Evolutionary conservation across 768 basidiomycete species (phyloP), one percentile per base, ranked within the genome.

Genomic region (Mycena galericulata): DNA sequence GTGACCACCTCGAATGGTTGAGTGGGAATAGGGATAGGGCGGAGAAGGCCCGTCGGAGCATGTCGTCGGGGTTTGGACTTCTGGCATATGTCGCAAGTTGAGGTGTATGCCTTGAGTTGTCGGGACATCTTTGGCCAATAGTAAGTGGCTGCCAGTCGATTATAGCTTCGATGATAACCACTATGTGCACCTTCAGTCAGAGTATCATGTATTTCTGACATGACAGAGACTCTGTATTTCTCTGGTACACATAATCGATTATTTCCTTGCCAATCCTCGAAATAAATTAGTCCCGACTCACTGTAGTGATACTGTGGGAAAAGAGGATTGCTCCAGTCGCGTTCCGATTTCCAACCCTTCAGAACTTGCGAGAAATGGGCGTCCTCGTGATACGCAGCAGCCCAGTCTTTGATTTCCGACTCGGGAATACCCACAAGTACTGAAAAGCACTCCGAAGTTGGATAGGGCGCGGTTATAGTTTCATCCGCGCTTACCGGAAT

Each of bases 91-190:
- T 79, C 76, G 46, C 78, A 79, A 12, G 63, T 73, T n/a, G 45
- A 59, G 0, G 71, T 59, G 49, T 70, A 79, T 15, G 12, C 0
- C 30, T 77, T 74, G 11, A 77, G 51, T 5, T 76, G 72, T n/a
- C 68, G 18, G 2, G 73, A 72, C 80, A 81, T 80, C 30, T 57
- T 11, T 1, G 78, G 77, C 81, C 81, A 82, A 47, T 79, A 82
- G 62, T 74, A 81, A 1, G 29, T 56, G 2, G 46, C 14, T 10
- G 70, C 55, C 1, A 81, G 38, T 3, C 72, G 59, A 51, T 76
- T 74, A 57, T 77, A 77, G 6, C 73, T 74, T 32, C 73, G 72
- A 45, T 69, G 61, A 47, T 73, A 78, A 12, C 80, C 80, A 17
- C 55, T 70, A 63, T 81, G 80, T 7, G 79, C 78, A 9, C 62